Evolutionary conservation across 1,284 basidiomycete species (phyloP).

Genomic region (Sparassis latifolia): DNA sequence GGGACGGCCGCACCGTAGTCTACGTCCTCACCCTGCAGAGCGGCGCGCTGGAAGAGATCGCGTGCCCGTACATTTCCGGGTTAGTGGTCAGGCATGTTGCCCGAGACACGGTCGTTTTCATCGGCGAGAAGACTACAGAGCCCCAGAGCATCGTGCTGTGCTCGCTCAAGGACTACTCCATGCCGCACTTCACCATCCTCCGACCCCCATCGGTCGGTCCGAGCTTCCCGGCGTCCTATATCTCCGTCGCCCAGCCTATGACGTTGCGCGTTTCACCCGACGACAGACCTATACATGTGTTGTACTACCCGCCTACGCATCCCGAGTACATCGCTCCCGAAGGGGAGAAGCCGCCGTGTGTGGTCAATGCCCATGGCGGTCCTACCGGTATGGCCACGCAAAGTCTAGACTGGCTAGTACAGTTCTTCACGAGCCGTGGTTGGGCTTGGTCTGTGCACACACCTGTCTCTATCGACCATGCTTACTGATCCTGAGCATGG

Average conservation of each 20-base stretch:
- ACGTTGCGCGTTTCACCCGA: conserved; percentile 31
- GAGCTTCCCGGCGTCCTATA: conserved; percentile 24
- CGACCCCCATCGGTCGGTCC: conserved; percentile 19
- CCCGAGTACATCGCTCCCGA: conserved; percentile 45
- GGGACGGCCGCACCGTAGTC: conserved; percentile 43
- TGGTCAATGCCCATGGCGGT: conserved; percentile 61
- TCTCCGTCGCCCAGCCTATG: conserved; percentile 42
- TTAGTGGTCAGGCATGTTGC: conserved; percentile 33
- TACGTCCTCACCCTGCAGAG: conserved; percentile 39
- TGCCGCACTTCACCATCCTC: conserved; percentile 25
- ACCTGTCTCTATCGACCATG: not conserved
- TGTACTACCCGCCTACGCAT: conserved; percentile 60
- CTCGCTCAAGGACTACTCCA: conserved; percentile 22
- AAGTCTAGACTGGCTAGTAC: conserved; percentile 43
- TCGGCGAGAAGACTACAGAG: conserved; percentile 37
- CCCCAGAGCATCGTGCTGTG: conserved; percentile 33
- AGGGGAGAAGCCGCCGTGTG: conserved; percentile 56
- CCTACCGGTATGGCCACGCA: conserved; percentile 45
- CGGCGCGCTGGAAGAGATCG: conserved; percentile 25
- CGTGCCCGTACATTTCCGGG: conserved; percentile 43
- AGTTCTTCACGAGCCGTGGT: conserved; percentile 65
- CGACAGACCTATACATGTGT: conserved; percentile 42
- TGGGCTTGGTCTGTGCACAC: conserved; percentile 46
- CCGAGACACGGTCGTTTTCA: conserved; percentile 35
- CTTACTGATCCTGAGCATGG: not conserved